Evolutionary conservation across 2,329 filamentous ascomycete genomes (phyloP), one percentile per base, ranked within the genome.

Genomic region (Ceratocystis variospora): DNA sequence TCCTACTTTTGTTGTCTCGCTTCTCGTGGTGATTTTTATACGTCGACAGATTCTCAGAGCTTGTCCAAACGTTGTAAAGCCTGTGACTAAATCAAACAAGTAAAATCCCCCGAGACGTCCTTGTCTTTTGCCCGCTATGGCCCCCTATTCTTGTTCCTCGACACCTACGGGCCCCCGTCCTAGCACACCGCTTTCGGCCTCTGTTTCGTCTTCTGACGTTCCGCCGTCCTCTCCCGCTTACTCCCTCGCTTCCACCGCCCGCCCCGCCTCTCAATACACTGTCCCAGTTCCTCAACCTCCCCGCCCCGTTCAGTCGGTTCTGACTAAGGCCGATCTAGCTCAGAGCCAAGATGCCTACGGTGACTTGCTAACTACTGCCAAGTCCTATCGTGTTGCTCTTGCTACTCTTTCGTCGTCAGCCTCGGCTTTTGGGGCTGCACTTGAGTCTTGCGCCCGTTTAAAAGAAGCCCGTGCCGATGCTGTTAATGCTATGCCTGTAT

Each of bases 391-490:
- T 59, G 73, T 82, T 22, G 84, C 85, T 17, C 81, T 88, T 61
- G 80, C 84, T 45, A 73, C 81, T 1, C 77, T 87, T 12, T 86
- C 84, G 7, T 79, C 78, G 4, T 81, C 85, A 1, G 83, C 85
- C 1, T 86, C 84, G 0, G 77, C 80, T 41, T 87, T 88, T 72
- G 85, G 84, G 61, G 80, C 80, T 61, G 83, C 85, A 17, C 79
- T 88, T 68, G 85, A 88, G 75, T 75, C 83, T 68, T 88, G 85
- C 73, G 85, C 85, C n/a, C 81, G 85, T 15, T 76, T 87, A 41
- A 87, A 87, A 71, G 85, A 87, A 72, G 82, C 85, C 44, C 80
- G 84, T 63, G 82, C 83, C 65, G 83, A 86, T 69, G 77, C 80
- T 62, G 77, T 85, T 57, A 44, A 62, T 22, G 61, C 61, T 15